phyloP scores from a whole-genome alignment of 2,329 filamentous ascomycete species.

The Fusarium sp. region DNA sequence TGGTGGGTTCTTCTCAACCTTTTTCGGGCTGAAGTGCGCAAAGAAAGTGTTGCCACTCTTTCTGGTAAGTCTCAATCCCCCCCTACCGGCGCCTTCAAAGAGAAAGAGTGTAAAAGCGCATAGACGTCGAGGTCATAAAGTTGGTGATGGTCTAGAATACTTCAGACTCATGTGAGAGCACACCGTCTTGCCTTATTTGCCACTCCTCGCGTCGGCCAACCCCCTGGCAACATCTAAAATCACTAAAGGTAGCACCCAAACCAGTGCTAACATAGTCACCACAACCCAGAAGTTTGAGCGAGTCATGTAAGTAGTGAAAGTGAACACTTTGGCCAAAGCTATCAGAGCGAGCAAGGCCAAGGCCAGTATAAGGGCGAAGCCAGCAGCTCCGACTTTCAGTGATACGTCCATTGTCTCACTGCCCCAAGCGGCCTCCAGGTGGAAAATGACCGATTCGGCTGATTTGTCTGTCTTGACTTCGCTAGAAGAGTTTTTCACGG shows the following conservation, averaged over 20 bases:
- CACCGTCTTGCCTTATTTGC: fast-evolving
- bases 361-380: neutral
- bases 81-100: too few species aligned
- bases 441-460: fast-evolving
- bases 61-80: too few species aligned
- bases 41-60: too few species aligned
- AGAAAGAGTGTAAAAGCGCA: too few species aligned
- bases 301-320: fast-evolving
- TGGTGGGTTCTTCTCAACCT: too few species aligned
- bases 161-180: neutral
- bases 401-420: neutral
- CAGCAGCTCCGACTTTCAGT: neutral
- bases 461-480: too few species aligned
- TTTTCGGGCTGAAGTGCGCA: too few species aligned
- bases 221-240: fast-evolving
- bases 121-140: neutral
- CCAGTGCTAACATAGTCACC: fast-evolving
- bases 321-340: too few species aligned
- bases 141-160: neutral
- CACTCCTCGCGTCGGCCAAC: fast-evolving
- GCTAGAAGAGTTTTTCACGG: too few species aligned
- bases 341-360: neutral
- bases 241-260: neutral
- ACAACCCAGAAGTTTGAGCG: fast-evolving
- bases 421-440: neutral